Evolutionary conservation across 805 yeast genomes (phyloP).

Genomic region (Blastobotrys peoriensis): DNA sequence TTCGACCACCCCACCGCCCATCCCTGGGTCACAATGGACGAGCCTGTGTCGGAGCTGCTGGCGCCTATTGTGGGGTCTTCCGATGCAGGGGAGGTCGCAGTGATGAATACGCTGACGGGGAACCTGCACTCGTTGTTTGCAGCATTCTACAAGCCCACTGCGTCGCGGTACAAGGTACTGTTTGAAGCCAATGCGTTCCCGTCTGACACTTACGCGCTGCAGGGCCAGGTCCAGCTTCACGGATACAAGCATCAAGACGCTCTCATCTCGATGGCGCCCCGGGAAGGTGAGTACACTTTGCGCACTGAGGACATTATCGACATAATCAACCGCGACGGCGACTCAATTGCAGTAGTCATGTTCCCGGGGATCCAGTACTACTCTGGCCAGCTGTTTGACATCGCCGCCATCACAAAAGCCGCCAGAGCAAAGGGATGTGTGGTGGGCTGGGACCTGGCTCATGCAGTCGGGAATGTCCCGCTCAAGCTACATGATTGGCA

Average conservation of each 20-base stretch:
- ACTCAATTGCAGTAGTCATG: constrained; percentile 64
- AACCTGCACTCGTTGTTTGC: constrained; percentile 70
- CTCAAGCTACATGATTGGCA: constrained; percentile 77
- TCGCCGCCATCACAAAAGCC: constrained; percentile 56
- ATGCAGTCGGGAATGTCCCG: constrained; percentile 84
- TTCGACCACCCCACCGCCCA: constrained; percentile 41
- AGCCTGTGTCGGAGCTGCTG: constrained; percentile 62
- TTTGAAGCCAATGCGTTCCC: constrained; percentile 90
- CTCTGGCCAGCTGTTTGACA: constrained; percentile 83
- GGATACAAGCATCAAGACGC: constrained; percentile 48
- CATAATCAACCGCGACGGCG: constrained; percentile 49
- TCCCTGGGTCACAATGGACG: constrained; percentile 84
- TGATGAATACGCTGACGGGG: constrained; percentile 80
- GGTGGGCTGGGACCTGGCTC: constrained; percentile 93
- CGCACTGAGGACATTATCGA: constrained; percentile 58
- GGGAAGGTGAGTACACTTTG: constrained; percentile 50
- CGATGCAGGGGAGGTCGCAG: constrained; percentile 65
- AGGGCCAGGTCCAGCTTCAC: constrained; percentile 61
- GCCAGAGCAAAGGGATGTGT: constrained; percentile 50
- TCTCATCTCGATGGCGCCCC: constrained; percentile 59
- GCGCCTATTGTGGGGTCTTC: constrained; percentile 74
- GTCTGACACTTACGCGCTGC: constrained; percentile 82
- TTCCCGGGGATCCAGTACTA: constrained; percentile 89
- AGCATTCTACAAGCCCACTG: constrained; percentile 65
- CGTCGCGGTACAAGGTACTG: constrained; percentile 55